Evolutionary conservation across 2,329 filamentous ascomycete genomes (phyloP), one percentile per base, ranked within the genome.

Genomic region (Alternaria metachromatica): DNA sequence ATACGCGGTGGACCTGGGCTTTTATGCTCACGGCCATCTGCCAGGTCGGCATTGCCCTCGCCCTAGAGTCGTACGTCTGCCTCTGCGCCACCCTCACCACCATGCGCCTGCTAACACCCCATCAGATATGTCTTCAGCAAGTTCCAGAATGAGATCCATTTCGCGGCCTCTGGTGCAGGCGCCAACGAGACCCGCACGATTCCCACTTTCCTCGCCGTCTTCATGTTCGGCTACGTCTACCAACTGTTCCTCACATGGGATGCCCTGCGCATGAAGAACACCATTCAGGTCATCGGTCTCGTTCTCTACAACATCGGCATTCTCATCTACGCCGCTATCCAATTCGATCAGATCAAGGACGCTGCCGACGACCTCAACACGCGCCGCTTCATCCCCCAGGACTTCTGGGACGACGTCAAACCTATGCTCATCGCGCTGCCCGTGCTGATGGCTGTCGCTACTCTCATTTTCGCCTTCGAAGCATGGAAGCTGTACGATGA

Each of bases 401-500:
- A 85, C 23, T 87, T 97, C 46, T 97, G 92, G 92, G 68, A 69
- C 1, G 83, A 90, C 61, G 87, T 94, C 30, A 86, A 88, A 72
- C 91, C 93, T 1, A 94, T 92, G 72, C 85, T 99, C 33, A 87
- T 97, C 67, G 91, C 95, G 11, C 93, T 96, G 59, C 96, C 96
- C 0, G 89, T 88, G 72, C 88, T 99, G 62, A 91, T 98, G 69
- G 93, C 88, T 1, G 81, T 96, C 28, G 88, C 88, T 28, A 95
- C 92, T 3, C 68, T 94, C 6, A 76, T 89, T 57, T 90, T 98
- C 85, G 86, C 85, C 13, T 91, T 93, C 66, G 84, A 94, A 55
- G 90, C 95, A 3, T 98, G 94, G 92, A 97, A 97, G 83, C 87
- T 99, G 30, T 98, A 99, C 79, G 94, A 97, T 77, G 95, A 97